Percentiles rank a stretch among this genome's conserved stretches.
These are phyloP conservation scores for Colletotrichum sp. DNA, from an alignment of 2,329 filamentous ascomycete species.

Conservation along the genomic window DNA sequence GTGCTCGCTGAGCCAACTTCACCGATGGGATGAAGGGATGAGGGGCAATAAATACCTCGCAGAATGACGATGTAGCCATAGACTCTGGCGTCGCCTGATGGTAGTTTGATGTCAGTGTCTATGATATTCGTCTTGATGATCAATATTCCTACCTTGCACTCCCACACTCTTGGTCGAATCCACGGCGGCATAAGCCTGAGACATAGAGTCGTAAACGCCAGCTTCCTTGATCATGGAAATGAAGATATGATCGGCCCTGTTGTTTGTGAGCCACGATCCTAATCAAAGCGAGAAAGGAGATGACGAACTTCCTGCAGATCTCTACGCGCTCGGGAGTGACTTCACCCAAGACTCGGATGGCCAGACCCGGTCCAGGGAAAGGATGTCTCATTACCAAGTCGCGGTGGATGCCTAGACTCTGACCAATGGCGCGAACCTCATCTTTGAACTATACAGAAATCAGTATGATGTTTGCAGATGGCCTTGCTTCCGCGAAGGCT, in stretches of 20 bases:
- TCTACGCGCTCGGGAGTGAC: conserved; percentile 80
- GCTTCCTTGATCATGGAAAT: conserved; percentile 76
- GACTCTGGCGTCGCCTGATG: conserved; percentile 36
- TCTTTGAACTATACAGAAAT: conserved; percentile 8
- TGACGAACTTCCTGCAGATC: conserved; percentile 69
- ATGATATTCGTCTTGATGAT: not conserved
- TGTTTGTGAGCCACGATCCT: not conserved
- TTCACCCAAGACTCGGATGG: conserved; percentile 82
- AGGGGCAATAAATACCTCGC: conserved; percentile 25
- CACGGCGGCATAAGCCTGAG: conserved; percentile 53
- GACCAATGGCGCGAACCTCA: conserved; percentile 34
- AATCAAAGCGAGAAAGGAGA: not conserved
- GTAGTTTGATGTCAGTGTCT: conserved; percentile 25
- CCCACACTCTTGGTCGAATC: conserved; percentile 41
- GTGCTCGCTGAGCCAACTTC: too few relatives aligned
- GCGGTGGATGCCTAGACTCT: conserved; percentile 35
- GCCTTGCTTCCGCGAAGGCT: not conserved
- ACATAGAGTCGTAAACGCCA: conserved; percentile 68
- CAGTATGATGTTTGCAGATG: not conserved
- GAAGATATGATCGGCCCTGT: conserved; percentile 75
- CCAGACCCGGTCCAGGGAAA: conserved; percentile 75
- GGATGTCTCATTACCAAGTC: conserved; percentile 76
- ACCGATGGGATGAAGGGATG: conserved; percentile 22
- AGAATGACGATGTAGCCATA: conserved; percentile 34
- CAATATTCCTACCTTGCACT: not conserved